These are phyloP conservation scores for Eutrema salsugineum DNA, from an alignment of 441 rosid genomes.

Conservation along the genomic window DNA sequence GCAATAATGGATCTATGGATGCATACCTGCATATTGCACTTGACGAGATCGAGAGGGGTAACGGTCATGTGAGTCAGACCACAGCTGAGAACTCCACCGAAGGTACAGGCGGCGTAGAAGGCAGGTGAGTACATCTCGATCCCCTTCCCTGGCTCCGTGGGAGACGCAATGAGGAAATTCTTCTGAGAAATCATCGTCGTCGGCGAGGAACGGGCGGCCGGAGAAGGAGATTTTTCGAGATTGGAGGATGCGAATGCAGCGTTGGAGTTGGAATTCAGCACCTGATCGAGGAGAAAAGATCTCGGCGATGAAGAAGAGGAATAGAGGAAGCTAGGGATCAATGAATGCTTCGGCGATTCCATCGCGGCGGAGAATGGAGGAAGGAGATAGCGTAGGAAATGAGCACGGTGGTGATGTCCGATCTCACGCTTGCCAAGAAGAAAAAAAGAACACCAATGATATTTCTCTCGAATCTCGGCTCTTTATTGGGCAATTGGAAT, in stretches of 20 bases:
- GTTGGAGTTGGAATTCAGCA: constrained; percentile 31
- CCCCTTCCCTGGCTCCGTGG: constrained; percentile 67
- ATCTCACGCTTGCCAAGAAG: constrained; percentile 14
- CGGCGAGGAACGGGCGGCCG: constrained; percentile 25
- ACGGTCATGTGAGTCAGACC: constrained; percentile 96
- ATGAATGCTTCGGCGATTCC: constrained; percentile 53
- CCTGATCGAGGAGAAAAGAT: constrained; percentile 37
- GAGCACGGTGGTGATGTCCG: constrained; percentile 16
- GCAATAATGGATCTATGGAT: constrained; percentile 20
- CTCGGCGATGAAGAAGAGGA: constrained; percentile 44
- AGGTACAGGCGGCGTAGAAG: constrained; percentile 91
- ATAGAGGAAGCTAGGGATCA: constrained; percentile 82
- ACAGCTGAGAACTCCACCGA: constrained; percentile 92
- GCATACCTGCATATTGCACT: constrained; percentile 96
- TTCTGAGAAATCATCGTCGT: constrained; percentile 28
- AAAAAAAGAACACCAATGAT: constrained; percentile 5
- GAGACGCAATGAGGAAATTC: constrained; percentile 62
- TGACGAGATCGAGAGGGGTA: constrained; percentile 99
- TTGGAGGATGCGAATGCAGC: constrained; percentile 30
- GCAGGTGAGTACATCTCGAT: constrained; percentile 95
- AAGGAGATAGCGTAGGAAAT: constrained; percentile 1
- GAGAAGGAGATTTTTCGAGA: constrained; percentile 22
- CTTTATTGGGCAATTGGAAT: constrained; percentile 22
- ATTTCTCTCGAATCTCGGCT: neutral
- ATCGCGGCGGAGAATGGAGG: constrained; percentile 18